phyloP scores from a whole-genome alignment of 179 eudicot species.

The Beta lomatogona region DNA sequence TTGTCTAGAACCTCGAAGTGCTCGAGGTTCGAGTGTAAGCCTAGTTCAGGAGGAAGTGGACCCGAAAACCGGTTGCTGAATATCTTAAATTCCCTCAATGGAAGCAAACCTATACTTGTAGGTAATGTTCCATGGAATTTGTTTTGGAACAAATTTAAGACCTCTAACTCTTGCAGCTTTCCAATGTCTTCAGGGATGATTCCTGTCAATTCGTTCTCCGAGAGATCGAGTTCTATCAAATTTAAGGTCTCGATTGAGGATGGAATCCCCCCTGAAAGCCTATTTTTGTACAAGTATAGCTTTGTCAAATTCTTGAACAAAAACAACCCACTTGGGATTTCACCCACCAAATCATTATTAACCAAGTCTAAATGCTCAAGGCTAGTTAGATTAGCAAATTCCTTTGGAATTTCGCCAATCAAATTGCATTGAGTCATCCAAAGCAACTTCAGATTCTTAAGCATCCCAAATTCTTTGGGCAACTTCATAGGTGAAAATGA shows the following conservation, averaged over 20 bases:
- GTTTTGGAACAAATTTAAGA: constrained; percentile 49
- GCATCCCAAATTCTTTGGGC: constrained; percentile 49
- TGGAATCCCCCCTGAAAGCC: constrained; percentile 43
- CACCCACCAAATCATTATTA: constrained; percentile 46
- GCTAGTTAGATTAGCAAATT: constrained; percentile 18
- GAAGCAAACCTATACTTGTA: constrained; percentile 21
- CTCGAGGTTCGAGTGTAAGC: constrained; percentile 60
- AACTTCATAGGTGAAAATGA: constrained; percentile 36
- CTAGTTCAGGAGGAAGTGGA: constrained; percentile 56
- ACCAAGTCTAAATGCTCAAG: constrained; percentile 47
- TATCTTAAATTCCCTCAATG: constrained; percentile 29
- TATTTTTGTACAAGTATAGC: constrained; percentile 51
- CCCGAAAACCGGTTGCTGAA: constrained; percentile 61
- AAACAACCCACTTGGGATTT: constrained; percentile 61
- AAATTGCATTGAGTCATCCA: constrained; percentile 44
- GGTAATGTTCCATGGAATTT: constrained; percentile 45
- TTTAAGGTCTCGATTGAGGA: constrained; percentile 25
- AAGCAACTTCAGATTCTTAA: constrained; percentile 39
- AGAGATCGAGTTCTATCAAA: constrained; percentile 30
- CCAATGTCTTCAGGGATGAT: constrained; percentile 38
- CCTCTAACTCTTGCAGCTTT: constrained; percentile 41
- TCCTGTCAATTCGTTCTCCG: constrained; percentile 27
- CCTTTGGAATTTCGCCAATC: constrained; percentile 53
- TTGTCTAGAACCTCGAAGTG: constrained; percentile 55
- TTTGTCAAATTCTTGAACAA: constrained; percentile 48